These are phyloP conservation scores for Sclerotinia nivalis DNA, from an alignment of 2,329 filamentous ascomycete genomes.

Conservation along the genomic window DNA sequence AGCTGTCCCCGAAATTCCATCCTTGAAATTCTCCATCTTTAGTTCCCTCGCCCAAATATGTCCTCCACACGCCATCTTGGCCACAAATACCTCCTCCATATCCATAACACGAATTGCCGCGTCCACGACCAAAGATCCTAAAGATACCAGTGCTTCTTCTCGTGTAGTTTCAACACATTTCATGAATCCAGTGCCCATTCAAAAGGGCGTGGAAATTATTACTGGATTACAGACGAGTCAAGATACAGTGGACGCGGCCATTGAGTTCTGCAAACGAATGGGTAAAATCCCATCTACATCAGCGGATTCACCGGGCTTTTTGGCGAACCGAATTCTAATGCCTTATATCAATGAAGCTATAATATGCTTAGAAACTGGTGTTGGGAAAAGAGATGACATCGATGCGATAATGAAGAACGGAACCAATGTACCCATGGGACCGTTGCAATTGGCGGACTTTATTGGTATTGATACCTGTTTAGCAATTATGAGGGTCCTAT, in stretches of 20 bases:
- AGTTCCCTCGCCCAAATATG: constrained; percentile 77
- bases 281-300: constrained; percentile 88
- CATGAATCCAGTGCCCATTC: constrained; percentile 97
- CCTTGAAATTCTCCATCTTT: constrained; percentile 88
- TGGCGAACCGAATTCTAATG: constrained; percentile 97
- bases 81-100: constrained; percentile 98
- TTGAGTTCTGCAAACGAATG: constrained; percentile 87
- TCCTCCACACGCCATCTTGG: constrained; percentile 81
- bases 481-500: constrained; percentile 93
- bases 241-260: constrained; percentile 76
- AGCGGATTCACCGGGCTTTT: constrained; percentile 87
- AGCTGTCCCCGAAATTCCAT: constrained; percentile 88
- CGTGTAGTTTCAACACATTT: constrained; percentile 96
- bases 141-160: constrained; percentile 75
- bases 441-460: constrained; percentile 90
- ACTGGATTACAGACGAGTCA: constrained; percentile 87
- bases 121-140: constrained; percentile 75
- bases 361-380: constrained; percentile 90
- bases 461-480: constrained; percentile 96
- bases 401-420: constrained; percentile 99
- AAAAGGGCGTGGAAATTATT: constrained; percentile 98
- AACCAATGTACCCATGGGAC: constrained; percentile 98
- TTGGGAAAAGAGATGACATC: constrained; percentile 87
- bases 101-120: constrained; percentile 96
- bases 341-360: constrained; percentile 99